A percentile compares a stretch with the other conserved stretches of the same genome.
These are phyloP conservation scores for Boletellus ananiceps DNA, from an alignment of 768 basidiomycete species.

Conservation along the genomic window DNA sequence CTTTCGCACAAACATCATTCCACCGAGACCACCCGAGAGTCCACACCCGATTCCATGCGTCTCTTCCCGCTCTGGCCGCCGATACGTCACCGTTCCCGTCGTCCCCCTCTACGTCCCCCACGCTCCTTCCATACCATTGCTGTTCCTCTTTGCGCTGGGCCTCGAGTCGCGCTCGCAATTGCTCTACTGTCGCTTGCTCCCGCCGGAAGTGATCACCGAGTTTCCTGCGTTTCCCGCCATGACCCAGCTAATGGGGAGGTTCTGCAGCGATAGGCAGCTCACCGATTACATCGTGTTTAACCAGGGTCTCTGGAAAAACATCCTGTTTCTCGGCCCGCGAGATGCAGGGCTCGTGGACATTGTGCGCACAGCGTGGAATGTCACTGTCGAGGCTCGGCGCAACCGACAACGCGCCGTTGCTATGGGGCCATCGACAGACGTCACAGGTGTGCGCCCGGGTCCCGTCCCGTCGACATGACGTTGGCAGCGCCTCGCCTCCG, in stretches of 20 bases:
- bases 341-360: constrained; percentile 44
- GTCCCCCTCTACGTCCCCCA: constrained; percentile 48
- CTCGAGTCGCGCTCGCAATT: constrained; percentile 45
- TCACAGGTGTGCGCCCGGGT: constrained; percentile 5
- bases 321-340: constrained; percentile 48
- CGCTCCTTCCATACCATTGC: constrained; percentile 47
- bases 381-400: constrained; percentile 60
- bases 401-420: constrained; percentile 21
- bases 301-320: constrained; percentile 66
- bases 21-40: constrained; percentile 31
- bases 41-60: constrained; percentile 30
- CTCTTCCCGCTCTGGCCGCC: constrained; percentile 17
- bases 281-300: constrained; percentile 36
- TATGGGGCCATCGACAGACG: constrained; percentile 12
- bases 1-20: constrained; percentile 35
- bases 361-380: constrained; percentile 65
- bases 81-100: constrained; percentile 49
- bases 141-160: constrained; percentile 55
- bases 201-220: constrained; percentile 45
- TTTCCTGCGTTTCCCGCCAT: constrained; percentile 60
- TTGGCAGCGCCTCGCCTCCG: constrained; percentile 9
- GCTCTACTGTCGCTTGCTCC: constrained; percentile 52
- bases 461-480: constrained; percentile 17
- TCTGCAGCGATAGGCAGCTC: constrained; percentile 35
- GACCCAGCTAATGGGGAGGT: constrained; percentile 45